Conservation (phyloP, 129 eudicot species). For the Flaveria linearis region DNA sequence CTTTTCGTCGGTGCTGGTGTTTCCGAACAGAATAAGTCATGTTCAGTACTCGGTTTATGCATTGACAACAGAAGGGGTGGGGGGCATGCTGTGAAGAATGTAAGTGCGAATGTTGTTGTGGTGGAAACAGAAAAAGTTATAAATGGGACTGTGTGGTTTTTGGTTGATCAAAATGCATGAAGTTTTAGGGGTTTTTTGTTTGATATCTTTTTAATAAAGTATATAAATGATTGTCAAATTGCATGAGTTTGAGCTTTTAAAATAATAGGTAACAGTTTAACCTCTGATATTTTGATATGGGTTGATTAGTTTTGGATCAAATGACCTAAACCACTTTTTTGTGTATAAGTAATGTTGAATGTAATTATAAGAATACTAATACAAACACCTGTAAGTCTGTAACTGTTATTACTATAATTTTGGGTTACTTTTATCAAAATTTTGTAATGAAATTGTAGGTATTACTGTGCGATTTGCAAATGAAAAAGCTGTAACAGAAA, state of each 20-base stretch:
- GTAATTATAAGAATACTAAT: no score
- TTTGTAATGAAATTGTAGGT: no score
- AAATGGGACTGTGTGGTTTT: slow-evolving; percentile 57
- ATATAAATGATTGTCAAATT: neutral
- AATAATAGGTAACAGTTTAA: no score
- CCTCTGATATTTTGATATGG: no score
- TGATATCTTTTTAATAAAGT: neutral
- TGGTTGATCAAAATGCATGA: slow-evolving; percentile 60
- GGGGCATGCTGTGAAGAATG: slow-evolving; percentile 62
- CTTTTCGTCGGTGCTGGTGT: slow-evolving; percentile 50
- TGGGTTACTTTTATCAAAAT: no score
- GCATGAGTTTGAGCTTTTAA: neutral
- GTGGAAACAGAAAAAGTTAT: slow-evolving; percentile 54
- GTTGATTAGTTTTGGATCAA: no score
- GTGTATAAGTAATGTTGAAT: no score
- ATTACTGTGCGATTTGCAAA: no score
- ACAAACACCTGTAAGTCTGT: no score
- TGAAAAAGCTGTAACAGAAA: no score
- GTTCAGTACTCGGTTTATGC: slow-evolving; percentile 62
- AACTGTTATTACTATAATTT: no score
- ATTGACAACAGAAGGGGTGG: slow-evolving; percentile 28
- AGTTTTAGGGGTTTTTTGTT: neutral
- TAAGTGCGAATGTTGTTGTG: slow-evolving; percentile 60
- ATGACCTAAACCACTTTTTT: no score
- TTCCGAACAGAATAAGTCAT: slow-evolving; percentile 64